Conservation (phyloP, 805 yeast genomes). For the Kazachstania africana region DNA sequence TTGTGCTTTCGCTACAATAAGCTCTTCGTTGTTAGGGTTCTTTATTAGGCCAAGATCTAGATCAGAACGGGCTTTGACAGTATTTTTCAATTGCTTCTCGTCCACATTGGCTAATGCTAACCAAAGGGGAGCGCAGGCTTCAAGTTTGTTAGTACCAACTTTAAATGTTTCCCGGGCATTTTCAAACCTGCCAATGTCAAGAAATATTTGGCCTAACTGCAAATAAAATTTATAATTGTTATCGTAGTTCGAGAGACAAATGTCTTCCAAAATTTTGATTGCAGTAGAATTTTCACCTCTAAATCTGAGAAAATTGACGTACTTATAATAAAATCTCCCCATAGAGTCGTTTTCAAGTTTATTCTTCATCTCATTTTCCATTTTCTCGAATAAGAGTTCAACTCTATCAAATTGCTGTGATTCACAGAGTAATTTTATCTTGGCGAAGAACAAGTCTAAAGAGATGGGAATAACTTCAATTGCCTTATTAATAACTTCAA, state of each 20-base stretch:
- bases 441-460: constrained; percentile 58
- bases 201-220: constrained; percentile 49
- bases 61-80: constrained; percentile 55
- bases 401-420: constrained; percentile 29
- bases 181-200: constrained; percentile 20
- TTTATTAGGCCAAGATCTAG: constrained; percentile 54
- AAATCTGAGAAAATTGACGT: constrained; percentile 40
- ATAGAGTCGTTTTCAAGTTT: constrained; percentile 16
- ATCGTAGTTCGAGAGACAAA: constrained; percentile 40
- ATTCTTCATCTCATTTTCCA: constrained; percentile 29
- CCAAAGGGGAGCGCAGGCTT: constrained; percentile 42
- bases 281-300: constrained; percentile 29
- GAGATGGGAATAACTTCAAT: constrained; percentile 31
- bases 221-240: constrained; percentile 41
- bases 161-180: constrained; percentile 38
- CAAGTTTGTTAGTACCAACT: constrained; percentile 38
- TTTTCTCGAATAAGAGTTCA: constrained; percentile 13
- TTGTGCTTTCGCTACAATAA: constrained; percentile 48
- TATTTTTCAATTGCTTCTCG: constrained; percentile 28
- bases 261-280: constrained; percentile 27
- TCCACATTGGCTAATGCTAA: constrained; percentile 37
- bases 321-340: constrained; percentile 51
- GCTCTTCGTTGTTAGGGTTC: constrained; percentile 35
- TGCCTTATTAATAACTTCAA: constrained; percentile 40
- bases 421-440: constrained; percentile 50